phyloP scores from a whole-genome alignment of 2,329 filamentous ascomycete species.

The Botryosphaeria dothidea region DNA sequence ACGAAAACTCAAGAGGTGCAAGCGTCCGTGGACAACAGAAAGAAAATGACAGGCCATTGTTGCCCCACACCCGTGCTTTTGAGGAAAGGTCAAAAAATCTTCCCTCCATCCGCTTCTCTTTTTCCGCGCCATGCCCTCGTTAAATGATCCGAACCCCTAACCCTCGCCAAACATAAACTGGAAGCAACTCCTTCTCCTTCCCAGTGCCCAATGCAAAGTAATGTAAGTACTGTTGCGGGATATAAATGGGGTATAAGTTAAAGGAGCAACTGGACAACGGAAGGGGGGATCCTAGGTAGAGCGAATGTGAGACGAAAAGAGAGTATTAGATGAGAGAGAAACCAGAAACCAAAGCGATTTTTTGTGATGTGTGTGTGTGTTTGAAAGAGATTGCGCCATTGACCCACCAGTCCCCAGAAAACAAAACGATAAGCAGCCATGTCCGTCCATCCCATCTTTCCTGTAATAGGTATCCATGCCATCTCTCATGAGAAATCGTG shows the following conservation, averaged over 20 bases:
- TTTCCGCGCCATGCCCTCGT: not conserved
- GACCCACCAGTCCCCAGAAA: not conserved
- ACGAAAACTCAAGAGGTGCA: not conserved
- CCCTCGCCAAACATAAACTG: not conserved
- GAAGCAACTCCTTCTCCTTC: slow-evolving; percentile 5
- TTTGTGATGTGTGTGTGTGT: not conserved
- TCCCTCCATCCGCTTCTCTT: not conserved
- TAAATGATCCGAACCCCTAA: not conserved
- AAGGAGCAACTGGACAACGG: slow-evolving; percentile 8
- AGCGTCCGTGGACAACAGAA: not conserved
- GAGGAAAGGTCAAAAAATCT: not conserved
- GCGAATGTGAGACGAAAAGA: not conserved
- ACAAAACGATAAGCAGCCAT: slow-evolving; percentile 3
- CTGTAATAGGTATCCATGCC: slow-evolving; percentile 14
- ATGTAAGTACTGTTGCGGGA: slow-evolving; percentile 5
- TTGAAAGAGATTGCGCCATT: slow-evolving; percentile 2
- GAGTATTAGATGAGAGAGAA: slow-evolving; percentile 1
- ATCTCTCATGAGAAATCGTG: slow-evolving; percentile 14
- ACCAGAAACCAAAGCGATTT: not conserved
- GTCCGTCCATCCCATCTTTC: slow-evolving; percentile 5
- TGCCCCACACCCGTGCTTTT: slow-evolving; percentile 7
- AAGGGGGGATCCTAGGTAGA: not conserved
- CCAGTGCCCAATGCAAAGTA: slow-evolving; percentile 13
- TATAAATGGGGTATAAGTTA: slow-evolving; percentile 9
- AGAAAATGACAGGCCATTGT: slow-evolving; percentile 3